Evolutionary conservation across 2,329 filamentous ascomycete genomes (phyloP), one percentile per base, ranked within the genome.

Genomic region (Drechmeria coniospora): DNA sequence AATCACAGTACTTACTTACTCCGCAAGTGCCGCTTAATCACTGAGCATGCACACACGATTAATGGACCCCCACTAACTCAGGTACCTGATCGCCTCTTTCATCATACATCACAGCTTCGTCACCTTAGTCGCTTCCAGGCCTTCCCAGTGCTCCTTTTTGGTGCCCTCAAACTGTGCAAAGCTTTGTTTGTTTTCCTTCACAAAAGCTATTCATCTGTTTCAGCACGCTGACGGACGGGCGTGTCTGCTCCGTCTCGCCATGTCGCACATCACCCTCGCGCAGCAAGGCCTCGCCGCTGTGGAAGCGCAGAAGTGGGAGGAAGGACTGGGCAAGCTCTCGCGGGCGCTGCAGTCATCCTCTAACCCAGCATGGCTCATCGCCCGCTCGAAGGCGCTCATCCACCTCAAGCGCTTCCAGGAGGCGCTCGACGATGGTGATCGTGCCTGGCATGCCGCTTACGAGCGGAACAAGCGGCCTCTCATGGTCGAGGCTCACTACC

Each of bases 401-500:
- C 69, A 79, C 33, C 61, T 66, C 3, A 61, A 61, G 38, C 59
- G 72, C 27, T 63, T 70, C 31, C 59, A 70, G 3, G 62, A 68
- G 14, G 79, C 83, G 1, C 66, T 90, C 24, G 59, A 57, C 21
- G 79, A 86, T 50, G 74, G 77, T 21, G 71, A 83, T 36, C 61
- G 64, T 26, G 79, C 74, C 3, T 65, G 79, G 29, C 54, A 65
- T 21, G 54, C 65, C 4, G 77, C 75, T 3, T 58, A 57, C 15
- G 63, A 76, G 36, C 77, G 87, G 22, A 79, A 68, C 18, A 79
- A 76, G 42, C 72, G 79, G 27, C 72, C 82, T 37, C 65, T 79
- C 17, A 82, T 94, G 49, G 64, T 74, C 25, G 70, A 82, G n/a
- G 77, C 81, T 2, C 82, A 94, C 44, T 71, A 90, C 43, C 73